Conservation (phyloP, 2,329 filamentous ascomycete genomes). For the Pyricularia sp. region DNA sequence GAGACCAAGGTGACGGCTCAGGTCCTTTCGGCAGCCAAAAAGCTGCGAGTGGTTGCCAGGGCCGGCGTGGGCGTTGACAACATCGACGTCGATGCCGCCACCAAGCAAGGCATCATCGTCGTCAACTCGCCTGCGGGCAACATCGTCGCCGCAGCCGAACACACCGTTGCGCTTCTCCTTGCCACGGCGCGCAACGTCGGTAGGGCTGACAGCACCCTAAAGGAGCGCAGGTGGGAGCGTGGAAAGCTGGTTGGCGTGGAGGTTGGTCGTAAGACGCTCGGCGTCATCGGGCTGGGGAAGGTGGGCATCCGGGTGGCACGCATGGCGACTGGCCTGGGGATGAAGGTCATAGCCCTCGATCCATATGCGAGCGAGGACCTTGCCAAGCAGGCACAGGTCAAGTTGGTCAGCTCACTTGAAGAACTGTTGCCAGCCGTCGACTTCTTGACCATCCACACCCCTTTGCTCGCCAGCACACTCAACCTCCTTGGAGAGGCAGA, state of each 20-base stretch:
- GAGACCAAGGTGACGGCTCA: constrained; percentile 67
- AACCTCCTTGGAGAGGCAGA: constrained; percentile 59
- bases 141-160: constrained; percentile 67
- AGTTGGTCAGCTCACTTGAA: constrained; percentile 41
- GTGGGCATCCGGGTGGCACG: constrained; percentile 69
- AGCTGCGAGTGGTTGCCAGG: constrained; percentile 64
- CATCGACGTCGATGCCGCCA: constrained; percentile 62
- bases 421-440: constrained; percentile 55
- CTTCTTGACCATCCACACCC: constrained; percentile 72
- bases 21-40: constrained; percentile 51
- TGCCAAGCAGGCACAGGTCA: constrained; percentile 53
- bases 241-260: constrained; percentile 64
- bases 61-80: constrained; percentile 78
- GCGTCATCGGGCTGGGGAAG: constrained; percentile 70
- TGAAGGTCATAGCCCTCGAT: constrained; percentile 63
- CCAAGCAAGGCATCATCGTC: constrained; percentile 60
- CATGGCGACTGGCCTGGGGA: constrained; percentile 65
- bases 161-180: constrained; percentile 63
- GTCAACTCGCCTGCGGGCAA: constrained; percentile 72
- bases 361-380: constrained; percentile 67
- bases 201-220: constrained; percentile 54
- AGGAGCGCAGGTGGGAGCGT: constrained; percentile 63
- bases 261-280: constrained; percentile 63
- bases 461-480: constrained; percentile 62
- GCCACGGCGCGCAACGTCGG: constrained; percentile 63